phyloP scores from a whole-genome alignment of 2,329 filamentous ascomycete species.

The Cryphonectria radicalis region DNA sequence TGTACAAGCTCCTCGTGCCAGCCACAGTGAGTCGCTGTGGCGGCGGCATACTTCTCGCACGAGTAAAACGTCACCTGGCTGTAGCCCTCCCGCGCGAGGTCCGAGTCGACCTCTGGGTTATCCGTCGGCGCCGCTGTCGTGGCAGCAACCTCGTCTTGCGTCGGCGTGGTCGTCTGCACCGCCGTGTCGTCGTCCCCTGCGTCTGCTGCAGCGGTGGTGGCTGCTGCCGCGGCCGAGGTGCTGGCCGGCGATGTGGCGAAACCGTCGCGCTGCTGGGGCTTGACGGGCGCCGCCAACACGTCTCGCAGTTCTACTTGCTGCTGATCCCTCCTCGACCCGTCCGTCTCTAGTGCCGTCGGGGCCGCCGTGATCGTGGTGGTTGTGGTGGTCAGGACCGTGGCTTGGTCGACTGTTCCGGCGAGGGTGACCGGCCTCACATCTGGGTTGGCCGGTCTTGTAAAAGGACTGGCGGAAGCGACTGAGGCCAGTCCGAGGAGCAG shows the following conservation, averaged over 20 bases:
- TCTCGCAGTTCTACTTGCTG: conserved; percentile 9
- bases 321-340: conserved; percentile 10
- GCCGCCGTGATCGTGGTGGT: conserved; percentile 15
- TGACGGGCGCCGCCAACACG: conserved; percentile 2
- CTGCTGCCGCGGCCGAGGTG: background rate
- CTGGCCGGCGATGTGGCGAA: conserved; percentile 18
- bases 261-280: conserved; percentile 19
- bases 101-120: conserved; percentile 32
- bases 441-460: conserved; percentile 21
- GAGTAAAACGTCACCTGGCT: conserved; percentile 46
- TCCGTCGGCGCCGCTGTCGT: conserved; percentile 32
- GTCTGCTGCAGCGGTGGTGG: background rate
- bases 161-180: background rate
- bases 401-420: conserved; percentile 9
- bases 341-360: background rate
- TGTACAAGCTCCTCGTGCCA: conserved; percentile 44
- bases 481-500: conserved; percentile 18
- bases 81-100: conserved; percentile 34
- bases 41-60: conserved; percentile 39
- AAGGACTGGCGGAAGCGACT: conserved; percentile 22
- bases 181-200: background rate
- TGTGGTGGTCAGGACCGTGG: conserved; percentile 9
- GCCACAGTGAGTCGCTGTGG: conserved; percentile 41
- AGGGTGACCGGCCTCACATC: conserved; percentile 17
- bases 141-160: background rate